phyloP scores from a whole-genome alignment of 805 yeast species.

The Ogataea paraovalis region DNA sequence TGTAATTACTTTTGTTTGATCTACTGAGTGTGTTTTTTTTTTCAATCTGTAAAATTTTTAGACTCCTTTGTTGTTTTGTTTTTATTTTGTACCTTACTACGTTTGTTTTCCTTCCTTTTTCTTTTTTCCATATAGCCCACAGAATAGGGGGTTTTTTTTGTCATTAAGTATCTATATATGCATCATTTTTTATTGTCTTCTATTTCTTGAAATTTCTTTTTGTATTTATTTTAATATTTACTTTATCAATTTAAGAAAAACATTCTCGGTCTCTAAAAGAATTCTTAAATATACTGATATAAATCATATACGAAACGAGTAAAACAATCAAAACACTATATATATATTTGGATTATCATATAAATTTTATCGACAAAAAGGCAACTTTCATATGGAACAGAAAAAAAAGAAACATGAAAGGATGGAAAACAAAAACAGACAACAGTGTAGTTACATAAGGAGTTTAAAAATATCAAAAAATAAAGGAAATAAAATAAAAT shows the following conservation, averaged over 20 bases:
- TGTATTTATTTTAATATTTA: background rate
- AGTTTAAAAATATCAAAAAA: background rate
- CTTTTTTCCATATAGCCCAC: background rate
- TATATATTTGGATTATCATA: too few species aligned
- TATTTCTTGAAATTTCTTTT: background rate
- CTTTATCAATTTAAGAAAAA: background rate
- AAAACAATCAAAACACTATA: too few species aligned
- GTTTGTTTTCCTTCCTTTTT: background rate
- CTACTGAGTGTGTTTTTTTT: background rate
- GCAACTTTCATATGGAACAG: background rate
- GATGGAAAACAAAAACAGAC: background rate
- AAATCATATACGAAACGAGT: background rate
- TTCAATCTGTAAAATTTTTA: background rate
- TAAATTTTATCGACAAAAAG: too few species aligned
- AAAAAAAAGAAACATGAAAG: background rate
- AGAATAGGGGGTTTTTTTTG: background rate
- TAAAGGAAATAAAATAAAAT: background rate
- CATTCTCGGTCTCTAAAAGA: too few species aligned
- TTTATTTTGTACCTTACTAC: background rate
- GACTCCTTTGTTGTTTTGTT: background rate
- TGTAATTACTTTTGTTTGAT: background rate
- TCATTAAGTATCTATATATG: background rate
- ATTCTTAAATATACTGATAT: background rate
- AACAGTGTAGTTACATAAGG: background rate
- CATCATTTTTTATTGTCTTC: background rate